A percentile compares a stretch with the other conserved stretches of the same genome.
These are phyloP conservation scores for Apiospora malaysiana DNA, from an alignment of 2,329 filamentous ascomycete genomes.

Conservation along the genomic window DNA sequence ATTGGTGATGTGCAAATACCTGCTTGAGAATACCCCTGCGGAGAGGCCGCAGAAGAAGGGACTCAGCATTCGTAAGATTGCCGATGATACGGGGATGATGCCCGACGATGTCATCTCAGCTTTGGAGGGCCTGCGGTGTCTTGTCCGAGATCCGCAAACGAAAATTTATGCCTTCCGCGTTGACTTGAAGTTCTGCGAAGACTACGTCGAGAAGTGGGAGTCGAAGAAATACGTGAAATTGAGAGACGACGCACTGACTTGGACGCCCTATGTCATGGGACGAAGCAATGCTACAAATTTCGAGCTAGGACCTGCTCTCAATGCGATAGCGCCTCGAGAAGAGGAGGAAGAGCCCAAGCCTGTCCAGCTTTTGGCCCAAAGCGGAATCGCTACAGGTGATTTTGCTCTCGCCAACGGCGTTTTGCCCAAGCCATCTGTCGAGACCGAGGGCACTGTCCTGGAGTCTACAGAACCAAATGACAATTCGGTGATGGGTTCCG, in stretches of 20 bases:
- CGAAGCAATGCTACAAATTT: constrained; percentile 82
- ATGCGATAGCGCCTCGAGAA: constrained; percentile 86
- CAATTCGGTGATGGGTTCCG: constrained; percentile 30
- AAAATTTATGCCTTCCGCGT: constrained; percentile 88
- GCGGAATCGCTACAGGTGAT: constrained; percentile 40
- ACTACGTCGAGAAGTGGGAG: constrained; percentile 90
- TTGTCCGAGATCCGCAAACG: constrained; percentile 88
- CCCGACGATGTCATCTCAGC: constrained; percentile 95
- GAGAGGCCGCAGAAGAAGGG: constrained; percentile 50
- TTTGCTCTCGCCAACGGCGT: constrained; percentile 32
- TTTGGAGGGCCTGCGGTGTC: constrained; percentile 84
- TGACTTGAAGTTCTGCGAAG: constrained; percentile 82
- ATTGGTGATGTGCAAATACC: constrained; percentile 82
- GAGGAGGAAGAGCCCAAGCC: constrained; percentile 63
- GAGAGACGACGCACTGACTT: constrained; percentile 80
- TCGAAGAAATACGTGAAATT: constrained; percentile 86
- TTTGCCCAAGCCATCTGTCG: constrained; percentile 39
- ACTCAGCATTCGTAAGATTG: constrained; percentile 71
- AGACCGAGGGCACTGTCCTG: constrained; percentile 38
- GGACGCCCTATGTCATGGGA: constrained; percentile 98
- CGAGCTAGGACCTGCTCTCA: constrained; percentile 80
- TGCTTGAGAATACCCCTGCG: constrained; percentile 63
- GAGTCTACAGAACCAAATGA: constrained; percentile 49
- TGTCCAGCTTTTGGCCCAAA: constrained; percentile 38
- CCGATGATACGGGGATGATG: constrained; percentile 92